Base-by-base conservation (phyloP, 208 protist species). In the Leishmania major region DNA sequence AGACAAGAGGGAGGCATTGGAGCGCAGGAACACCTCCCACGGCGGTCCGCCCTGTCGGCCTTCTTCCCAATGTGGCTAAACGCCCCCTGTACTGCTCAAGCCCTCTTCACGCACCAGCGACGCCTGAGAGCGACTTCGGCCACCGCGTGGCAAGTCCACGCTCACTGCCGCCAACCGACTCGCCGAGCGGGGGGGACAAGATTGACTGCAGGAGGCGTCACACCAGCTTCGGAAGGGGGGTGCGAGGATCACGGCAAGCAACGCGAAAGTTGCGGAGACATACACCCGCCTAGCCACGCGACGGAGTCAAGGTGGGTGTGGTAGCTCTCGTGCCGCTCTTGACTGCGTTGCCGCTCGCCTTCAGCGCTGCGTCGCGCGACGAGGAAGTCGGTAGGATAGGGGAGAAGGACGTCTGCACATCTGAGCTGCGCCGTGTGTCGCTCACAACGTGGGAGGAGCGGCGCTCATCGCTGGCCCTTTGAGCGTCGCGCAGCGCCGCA, bases 401-500 rank as follows among this genome's bases (percentile, higher is more conserved):
- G 43, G 35, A 78, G 40, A 28, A 49, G 55, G 53, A 66, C n/a
- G 35, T 22, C 31, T 70, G n/a, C 31, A 53, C n/a, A 19, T 74
- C 69, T 13, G 25, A 51, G 25, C 31, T 25, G n/a, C 53, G 51
- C 2, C 5, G n/a, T 60, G 31, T 28, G 17, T 62, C 35, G 31
- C 51, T 31, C 35, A 22, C 49, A 31, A 45, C 15, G 35, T 45
- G 25, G 13, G 28, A 53, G 13, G 51, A 77, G 59, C 19, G 47
- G 35, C 72, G 72, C 72, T 79, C 71, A 13, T 70, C 43, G 8
- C n/a, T 28, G 5, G 31, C 6, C 43, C 53, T 49, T 5, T 40
- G 40, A 22, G 72, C 59, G 40, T 62, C 62, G 2, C 67, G 72
- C 71, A 81, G 77, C 35, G 77, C 57, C 8, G 82, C 72, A n/a